phyloP scores from a whole-genome alignment of 2,329 filamentous ascomycete species.

The Aureobasidium uvarum region DNA sequence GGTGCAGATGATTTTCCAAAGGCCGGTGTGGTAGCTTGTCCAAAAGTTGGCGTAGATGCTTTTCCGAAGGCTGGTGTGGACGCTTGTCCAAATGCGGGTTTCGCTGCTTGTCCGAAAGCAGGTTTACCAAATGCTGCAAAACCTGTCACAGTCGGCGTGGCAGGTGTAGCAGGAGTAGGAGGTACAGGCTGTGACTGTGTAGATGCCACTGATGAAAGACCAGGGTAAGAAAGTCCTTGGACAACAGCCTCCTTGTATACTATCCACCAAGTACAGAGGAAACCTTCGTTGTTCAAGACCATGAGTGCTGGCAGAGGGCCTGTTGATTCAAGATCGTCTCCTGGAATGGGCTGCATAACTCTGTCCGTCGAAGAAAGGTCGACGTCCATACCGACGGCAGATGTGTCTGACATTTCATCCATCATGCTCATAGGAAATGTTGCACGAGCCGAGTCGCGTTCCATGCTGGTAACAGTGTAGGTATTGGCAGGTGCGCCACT shows the following conservation, averaged over 20 bases:
- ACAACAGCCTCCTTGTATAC: constrained; percentile 85
- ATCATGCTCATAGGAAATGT: constrained; percentile 64
- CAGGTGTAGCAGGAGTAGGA: constrained; percentile 14
- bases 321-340: constrained; percentile 65
- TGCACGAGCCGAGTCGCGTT: constrained; percentile 72
- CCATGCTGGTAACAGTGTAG: constrained; percentile 70
- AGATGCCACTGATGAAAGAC: constrained; percentile 51
- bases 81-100: constrained; percentile 10
- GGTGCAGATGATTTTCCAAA: background rate
- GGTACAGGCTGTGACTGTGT: constrained; percentile 24
- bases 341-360: constrained; percentile 71
- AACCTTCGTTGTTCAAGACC: constrained; percentile 83
- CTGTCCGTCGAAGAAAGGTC: constrained; percentile 82
- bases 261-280: constrained; percentile 85
- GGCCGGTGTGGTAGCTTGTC: constrained; percentile 4
- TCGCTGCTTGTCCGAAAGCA: constrained; percentile 27
- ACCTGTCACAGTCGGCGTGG: constrained; percentile 18
- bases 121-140: constrained; percentile 34
- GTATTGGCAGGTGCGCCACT: constrained; percentile 60
- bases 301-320: constrained; percentile 80
- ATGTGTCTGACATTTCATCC: constrained; percentile 66
- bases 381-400: constrained; percentile 72
- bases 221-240: constrained; percentile 68
- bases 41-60: constrained; percentile 1
- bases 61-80: constrained; percentile 27